Base-by-base conservation (phyloP, 345 rosid species). In the Moricandia arvensis region DNA sequence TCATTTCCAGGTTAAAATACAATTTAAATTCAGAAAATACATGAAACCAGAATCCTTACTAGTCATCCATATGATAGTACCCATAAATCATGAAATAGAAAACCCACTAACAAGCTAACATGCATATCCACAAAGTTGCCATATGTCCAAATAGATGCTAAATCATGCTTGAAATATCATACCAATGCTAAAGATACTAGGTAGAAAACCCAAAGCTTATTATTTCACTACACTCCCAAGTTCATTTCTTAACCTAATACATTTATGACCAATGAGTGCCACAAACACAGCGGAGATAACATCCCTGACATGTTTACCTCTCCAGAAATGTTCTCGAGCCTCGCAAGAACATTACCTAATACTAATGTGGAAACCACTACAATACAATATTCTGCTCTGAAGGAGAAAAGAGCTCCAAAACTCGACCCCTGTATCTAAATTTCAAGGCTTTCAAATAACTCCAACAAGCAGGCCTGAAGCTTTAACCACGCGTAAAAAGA, bases 261-360 rank as follows among this genome's bases (percentile, higher is more conserved):
- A 51, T 34, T 34, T 33, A 24, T 49, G 37, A 49, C 63, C 17
- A 35, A 24, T 2, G 38, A 47, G 35, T 66, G 16, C 45, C 78
- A 30, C 66, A 66, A 66, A 30, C 8, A 18, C 41, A 27, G 4
- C 29, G 24, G 61, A 65, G 37, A 74, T 59, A 34, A 34, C 55
- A 47, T 24, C 41, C 13, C 54, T 59, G 31, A 1, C 21, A 47
- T 15, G 57, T 35, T 59, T 0, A 26, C 33, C 18, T 66, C 66
- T 45, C 35, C 21, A 47, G 63, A 35, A 3, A 69, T 30, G 80
- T 63, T 69, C 45, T 61, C 37, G 47, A 54, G 64, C 60, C 62
- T 54, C n/a, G n/a, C 30, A 57, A 4, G 53, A 63, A 18, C 30
- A 47, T 51, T 49, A 35, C 68, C 43, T 41, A 54, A 76, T 54